Percentiles rank a stretch among this genome's conserved stretches.
Conservation (phyloP, 2,329 filamentous ascomycete genomes). For the Fusarium robinianum region DNA sequence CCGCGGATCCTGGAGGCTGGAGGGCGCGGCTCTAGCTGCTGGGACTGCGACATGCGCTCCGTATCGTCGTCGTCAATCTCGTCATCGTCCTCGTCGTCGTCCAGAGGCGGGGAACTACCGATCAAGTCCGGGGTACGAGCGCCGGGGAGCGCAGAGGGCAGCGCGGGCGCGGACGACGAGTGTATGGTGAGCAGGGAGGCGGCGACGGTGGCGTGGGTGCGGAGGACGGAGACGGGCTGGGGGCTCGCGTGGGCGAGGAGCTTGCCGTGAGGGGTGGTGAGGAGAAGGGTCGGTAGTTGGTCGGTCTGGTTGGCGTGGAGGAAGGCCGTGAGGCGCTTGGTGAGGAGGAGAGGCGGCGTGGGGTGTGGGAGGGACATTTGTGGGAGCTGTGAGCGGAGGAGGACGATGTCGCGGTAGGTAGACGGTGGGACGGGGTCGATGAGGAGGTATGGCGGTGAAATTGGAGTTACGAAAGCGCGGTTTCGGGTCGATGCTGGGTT, state of each 20-base stretch:
- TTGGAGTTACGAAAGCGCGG: too few species aligned
- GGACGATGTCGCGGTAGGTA: too few species aligned
- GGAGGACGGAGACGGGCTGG: constrained; percentile 59
- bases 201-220: constrained; percentile 67
- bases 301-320: constrained; percentile 62
- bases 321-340: constrained; percentile 66
- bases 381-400: neutral
- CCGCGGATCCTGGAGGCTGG: constrained; percentile 22
- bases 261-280: constrained; percentile 64
- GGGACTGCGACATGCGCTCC: constrained; percentile 33
- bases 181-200: constrained; percentile 65
- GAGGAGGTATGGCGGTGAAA: too few species aligned
- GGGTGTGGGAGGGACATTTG: constrained; percentile 46
- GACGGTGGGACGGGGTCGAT: too few species aligned
- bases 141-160: constrained; percentile 49
- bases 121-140: constrained; percentile 38
- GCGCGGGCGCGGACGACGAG: constrained; percentile 48
- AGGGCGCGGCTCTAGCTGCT: constrained; percentile 29
- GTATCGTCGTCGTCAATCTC: constrained; percentile 30
- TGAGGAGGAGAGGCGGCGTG: constrained; percentile 65
- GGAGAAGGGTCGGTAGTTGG: constrained; percentile 61
- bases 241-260: constrained; percentile 65
- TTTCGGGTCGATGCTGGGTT: too few species aligned
- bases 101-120: constrained; percentile 32
- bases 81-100: constrained; percentile 31